Conservation (phyloP, 345 rosid species). For the Lumnitzera littorea region DNA sequence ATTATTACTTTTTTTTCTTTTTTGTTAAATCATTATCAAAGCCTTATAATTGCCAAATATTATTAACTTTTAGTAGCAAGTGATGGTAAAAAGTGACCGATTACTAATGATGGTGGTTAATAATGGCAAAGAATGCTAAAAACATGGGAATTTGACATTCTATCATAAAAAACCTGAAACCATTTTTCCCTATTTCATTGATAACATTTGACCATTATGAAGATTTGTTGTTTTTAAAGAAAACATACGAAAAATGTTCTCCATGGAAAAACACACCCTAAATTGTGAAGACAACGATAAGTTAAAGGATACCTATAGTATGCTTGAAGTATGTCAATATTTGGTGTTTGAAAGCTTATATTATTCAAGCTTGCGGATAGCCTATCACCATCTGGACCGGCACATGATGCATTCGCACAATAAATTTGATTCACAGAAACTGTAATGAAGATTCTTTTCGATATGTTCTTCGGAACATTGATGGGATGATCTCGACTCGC, state of each 20-base stretch:
- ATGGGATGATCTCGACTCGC: constrained; percentile 15
- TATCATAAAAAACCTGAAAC: too few relatives aligned
- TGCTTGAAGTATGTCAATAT: constrained; percentile 18
- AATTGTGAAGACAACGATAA: not conserved
- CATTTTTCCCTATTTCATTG: too few relatives aligned
- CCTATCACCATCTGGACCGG: constrained; percentile 9
- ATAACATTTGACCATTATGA: too few relatives aligned
- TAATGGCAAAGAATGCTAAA: too few relatives aligned
- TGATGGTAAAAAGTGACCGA: too few relatives aligned
- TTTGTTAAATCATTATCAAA: too few relatives aligned
- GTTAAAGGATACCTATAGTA: constrained; percentile 9
- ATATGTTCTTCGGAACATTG: constrained; percentile 28
- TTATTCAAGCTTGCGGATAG: constrained; percentile 28
- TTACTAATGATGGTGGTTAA: too few relatives aligned
- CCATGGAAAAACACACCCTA: not conserved
- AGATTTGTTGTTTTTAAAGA: too few relatives aligned
- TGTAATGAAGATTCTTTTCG: constrained; percentile 22
- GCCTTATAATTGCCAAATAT: too few relatives aligned
- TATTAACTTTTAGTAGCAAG: not conserved
- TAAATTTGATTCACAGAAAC: constrained; percentile 25
- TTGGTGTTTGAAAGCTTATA: constrained; percentile 17
- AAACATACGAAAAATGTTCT: not conserved
- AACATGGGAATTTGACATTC: too few relatives aligned
- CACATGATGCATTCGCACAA: constrained; percentile 20
- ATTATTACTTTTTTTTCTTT: too few relatives aligned